These are phyloP conservation scores for Magnusiomyces suaveolens DNA, from an alignment of 1,139 yeast genomes.

Conservation along the genomic window DNA sequence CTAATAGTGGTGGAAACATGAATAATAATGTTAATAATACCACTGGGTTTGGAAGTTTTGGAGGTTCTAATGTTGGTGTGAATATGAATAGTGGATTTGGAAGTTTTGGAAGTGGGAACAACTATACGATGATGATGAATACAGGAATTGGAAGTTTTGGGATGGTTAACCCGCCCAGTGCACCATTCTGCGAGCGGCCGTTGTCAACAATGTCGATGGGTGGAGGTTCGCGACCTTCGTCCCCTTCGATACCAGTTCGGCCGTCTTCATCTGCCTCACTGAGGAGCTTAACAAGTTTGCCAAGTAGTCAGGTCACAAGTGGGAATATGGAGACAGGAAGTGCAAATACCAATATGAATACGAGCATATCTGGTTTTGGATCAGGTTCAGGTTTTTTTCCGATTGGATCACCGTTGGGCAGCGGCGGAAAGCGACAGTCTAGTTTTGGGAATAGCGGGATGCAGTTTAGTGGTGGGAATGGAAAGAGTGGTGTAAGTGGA, in stretches of 20 bases:
- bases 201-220: too few species aligned
- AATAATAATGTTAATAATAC: too few species aligned
- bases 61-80: too few species aligned
- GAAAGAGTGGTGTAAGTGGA: neutral
- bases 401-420: neutral
- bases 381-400: neutral
- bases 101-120: too few species aligned
- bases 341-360: neutral
- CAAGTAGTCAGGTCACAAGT: too few species aligned
- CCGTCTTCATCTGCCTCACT: constrained; percentile 23
- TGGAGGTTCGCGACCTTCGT: constrained; percentile 17
- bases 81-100: too few species aligned
- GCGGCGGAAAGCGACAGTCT: too few species aligned
- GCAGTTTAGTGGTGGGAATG: too few species aligned
- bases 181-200: neutral
- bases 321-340: neutral
- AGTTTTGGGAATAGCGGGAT: too few species aligned
- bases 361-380: neutral
- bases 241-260: constrained; percentile 23
- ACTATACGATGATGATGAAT: too few species aligned
- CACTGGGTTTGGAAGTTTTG: too few species aligned
- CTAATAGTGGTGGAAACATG: too few species aligned
- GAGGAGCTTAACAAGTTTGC: constrained; percentile 11
- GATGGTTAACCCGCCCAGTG: neutral
- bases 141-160: neutral